phyloP scores from a whole-genome alignment of 352 stramenopile genomes.

The Globisporangium polare region DNA sequence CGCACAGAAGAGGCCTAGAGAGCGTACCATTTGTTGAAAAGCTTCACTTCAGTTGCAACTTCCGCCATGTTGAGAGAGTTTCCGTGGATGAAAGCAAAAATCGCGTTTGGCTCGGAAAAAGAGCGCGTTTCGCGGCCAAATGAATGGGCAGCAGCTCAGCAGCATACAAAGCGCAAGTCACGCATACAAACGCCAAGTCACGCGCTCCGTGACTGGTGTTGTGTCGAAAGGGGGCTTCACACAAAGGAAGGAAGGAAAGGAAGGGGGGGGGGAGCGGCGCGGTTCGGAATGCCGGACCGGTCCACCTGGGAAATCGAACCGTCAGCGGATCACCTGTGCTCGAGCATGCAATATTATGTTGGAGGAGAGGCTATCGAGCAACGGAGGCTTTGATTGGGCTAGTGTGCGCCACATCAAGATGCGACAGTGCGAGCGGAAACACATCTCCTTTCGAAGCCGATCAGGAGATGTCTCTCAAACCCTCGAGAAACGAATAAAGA shows the following conservation, averaged over 20 bases:
- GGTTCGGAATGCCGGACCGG: background rate
- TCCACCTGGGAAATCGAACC: background rate
- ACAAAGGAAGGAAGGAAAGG: no score
- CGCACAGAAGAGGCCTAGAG: background rate
- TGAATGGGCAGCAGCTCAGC: slow-evolving; percentile 78
- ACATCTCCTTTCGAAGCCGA: no score
- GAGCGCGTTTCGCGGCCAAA: slow-evolving; percentile 36
- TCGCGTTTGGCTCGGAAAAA: slow-evolving; percentile 16
- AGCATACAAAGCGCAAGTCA: slow-evolving; percentile 59
- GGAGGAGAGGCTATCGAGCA: background rate
- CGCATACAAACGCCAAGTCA: slow-evolving; percentile 47
- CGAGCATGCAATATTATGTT: background rate
- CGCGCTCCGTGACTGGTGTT: slow-evolving; percentile 7
- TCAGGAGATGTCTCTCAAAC: no score
- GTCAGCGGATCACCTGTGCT: background rate
- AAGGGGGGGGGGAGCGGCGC: background rate
- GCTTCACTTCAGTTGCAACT: slow-evolving; percentile 92
- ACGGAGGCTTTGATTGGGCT: background rate
- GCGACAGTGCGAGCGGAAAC: no score
- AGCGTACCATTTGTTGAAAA: slow-evolving; percentile 94
- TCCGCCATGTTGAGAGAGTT: slow-evolving; percentile 90
- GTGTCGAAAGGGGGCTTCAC: background rate
- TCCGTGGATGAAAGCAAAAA: slow-evolving; percentile 77
- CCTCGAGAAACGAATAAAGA: no score
- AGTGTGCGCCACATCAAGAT: no score